phyloP scores from a whole-genome alignment of 2,329 filamentous ascomycete genomes.

The Diaporthe aspalathi region DNA sequence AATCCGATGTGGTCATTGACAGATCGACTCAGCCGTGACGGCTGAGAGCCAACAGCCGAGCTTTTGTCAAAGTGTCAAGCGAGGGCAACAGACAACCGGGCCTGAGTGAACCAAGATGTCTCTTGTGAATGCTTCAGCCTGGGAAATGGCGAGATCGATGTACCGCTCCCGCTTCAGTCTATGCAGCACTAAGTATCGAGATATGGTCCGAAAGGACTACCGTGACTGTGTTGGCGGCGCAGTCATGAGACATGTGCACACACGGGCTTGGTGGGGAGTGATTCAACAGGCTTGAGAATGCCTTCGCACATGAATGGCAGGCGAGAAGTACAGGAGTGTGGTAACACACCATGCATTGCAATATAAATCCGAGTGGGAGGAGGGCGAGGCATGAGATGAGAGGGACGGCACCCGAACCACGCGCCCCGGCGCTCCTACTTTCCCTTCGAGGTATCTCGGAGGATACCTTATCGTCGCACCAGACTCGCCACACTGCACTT shows the following conservation, averaged over 20 bases:
- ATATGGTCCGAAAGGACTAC: not conserved
- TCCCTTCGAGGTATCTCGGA: not conserved
- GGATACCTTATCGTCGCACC: not conserved
- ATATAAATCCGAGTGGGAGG: not conserved
- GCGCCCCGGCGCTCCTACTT: no score
- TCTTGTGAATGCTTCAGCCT: conserved; percentile 12
- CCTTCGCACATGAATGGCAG: not conserved
- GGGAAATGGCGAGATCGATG: not conserved
- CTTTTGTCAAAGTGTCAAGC: not conserved
- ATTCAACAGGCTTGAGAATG: no score
- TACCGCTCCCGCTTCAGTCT: not conserved
- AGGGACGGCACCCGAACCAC: no score
- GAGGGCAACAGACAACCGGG: conserved; percentile 3
- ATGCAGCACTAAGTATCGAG: not conserved
- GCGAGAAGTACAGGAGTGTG: not conserved
- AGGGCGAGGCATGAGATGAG: no score
- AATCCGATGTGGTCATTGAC: not conserved
- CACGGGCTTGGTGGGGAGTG: no score
- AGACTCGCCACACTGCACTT: not conserved
- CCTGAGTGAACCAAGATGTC: not conserved
- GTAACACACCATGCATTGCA: not conserved
- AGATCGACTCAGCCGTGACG: not conserved
- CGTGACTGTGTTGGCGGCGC: not conserved
- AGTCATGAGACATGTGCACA: no score
- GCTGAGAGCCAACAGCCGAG: not conserved